Conservation (phyloP, 1,284 basidiomycete species). For the Ceratobasidium sp. region DNA sequence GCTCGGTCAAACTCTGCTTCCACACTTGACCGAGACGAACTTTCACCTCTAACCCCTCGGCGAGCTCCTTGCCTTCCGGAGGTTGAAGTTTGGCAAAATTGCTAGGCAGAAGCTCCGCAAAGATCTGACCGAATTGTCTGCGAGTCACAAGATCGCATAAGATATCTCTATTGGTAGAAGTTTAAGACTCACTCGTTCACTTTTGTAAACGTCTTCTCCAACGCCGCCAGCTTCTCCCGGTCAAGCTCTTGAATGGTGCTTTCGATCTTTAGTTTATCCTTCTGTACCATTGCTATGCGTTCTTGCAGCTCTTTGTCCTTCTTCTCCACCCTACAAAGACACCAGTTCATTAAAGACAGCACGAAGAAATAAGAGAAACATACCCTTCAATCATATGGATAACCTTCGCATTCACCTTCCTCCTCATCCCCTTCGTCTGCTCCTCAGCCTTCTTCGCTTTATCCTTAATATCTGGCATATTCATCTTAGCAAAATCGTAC, state of each 20-base stretch:
- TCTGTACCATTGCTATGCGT: slow-evolving; percentile 89
- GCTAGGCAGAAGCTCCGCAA: slow-evolving; percentile 93
- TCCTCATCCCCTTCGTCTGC: slow-evolving; percentile 88
- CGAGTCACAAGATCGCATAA: slow-evolving; percentile 23
- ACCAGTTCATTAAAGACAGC: neutral
- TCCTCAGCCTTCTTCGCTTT: slow-evolving; percentile 82
- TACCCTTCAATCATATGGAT: slow-evolving; percentile 96
- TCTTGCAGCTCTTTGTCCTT: slow-evolving; percentile 87
- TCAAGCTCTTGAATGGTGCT: slow-evolving; percentile 94
- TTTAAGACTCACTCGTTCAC: slow-evolving; percentile 78
- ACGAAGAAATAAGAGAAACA: slow-evolving; percentile 50
- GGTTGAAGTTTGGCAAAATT: slow-evolving; percentile 97
- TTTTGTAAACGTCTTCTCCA: slow-evolving; percentile 95
- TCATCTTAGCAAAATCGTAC: slow-evolving; percentile 85
- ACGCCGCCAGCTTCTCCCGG: slow-evolving; percentile 91
- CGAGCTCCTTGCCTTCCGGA: slow-evolving; percentile 92
- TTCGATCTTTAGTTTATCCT: slow-evolving; percentile 97
- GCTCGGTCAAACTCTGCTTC: slow-evolving; percentile 97
- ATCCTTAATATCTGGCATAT: slow-evolving; percentile 72
- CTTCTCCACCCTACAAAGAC: slow-evolving; percentile 84
- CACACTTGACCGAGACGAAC: slow-evolving; percentile 94
- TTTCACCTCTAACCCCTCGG: slow-evolving; percentile 96
- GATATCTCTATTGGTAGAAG: no score
- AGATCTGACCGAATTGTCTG: slow-evolving; percentile 97
- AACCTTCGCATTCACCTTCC: slow-evolving; percentile 96